phyloP scores from a whole-genome alignment of 140 eudicot species.

The Stevia rebaudiana region DNA sequence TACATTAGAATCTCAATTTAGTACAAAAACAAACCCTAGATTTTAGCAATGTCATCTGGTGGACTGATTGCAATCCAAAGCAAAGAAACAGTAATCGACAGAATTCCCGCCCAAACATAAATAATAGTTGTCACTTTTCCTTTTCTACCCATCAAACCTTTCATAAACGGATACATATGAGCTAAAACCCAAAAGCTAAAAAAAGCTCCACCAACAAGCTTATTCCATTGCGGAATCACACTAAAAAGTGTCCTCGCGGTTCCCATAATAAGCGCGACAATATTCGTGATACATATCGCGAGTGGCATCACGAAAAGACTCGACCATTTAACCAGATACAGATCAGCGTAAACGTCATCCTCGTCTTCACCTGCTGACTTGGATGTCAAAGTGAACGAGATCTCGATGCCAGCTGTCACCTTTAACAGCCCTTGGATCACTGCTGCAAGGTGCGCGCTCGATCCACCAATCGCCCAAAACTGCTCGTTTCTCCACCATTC shows the following conservation, averaged over 20 bases:
- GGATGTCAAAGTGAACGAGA: conserved; percentile 70
- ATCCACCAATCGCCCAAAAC: conserved; percentile 90
- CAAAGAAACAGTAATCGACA: conserved; percentile 70
- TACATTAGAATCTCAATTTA: conserved; percentile 6
- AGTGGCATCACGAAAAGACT: conserved; percentile 63
- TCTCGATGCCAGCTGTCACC: conserved; percentile 78
- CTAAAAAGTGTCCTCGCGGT: conserved; percentile 62
- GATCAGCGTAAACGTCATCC: conserved; percentile 68
- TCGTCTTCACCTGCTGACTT: conserved; percentile 74
- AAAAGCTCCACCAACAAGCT: conserved; percentile 72
- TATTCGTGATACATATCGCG: conserved; percentile 48
- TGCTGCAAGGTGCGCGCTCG: conserved; percentile 85
- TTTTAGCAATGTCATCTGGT: conserved; percentile 37
- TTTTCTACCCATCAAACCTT: conserved; percentile 89
- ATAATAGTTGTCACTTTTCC: conserved; percentile 78
- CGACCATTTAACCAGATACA: conserved; percentile 71
- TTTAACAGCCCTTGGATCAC: conserved; percentile 82
- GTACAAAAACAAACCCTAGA: neutral
- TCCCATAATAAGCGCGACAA: conserved; percentile 53
- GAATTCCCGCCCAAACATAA: conserved; percentile 70
- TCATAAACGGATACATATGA: conserved; percentile 80
- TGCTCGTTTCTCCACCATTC: conserved; percentile 95
- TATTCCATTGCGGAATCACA: conserved; percentile 77
- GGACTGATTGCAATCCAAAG: conserved; percentile 76
- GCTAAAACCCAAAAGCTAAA: conserved; percentile 90